These are phyloP conservation scores for Sporothrix euskadiensis DNA, from an alignment of 2,329 filamentous ascomycete species.

Conservation along the genomic window DNA sequence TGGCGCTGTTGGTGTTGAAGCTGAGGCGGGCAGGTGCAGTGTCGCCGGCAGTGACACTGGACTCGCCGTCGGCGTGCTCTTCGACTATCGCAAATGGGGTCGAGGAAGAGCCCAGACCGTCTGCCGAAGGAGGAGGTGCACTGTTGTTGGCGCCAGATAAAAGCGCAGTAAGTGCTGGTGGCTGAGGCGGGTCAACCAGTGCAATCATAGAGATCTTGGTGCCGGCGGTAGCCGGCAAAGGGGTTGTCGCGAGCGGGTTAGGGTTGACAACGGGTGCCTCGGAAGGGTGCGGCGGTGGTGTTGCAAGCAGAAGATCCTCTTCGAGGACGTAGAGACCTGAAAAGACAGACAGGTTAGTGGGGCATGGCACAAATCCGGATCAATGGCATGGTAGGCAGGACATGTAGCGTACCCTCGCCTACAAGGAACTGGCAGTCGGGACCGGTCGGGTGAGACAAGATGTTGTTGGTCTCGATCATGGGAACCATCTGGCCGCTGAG, in stretches of 20 bases:
- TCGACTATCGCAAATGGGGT: conserved; percentile 26
- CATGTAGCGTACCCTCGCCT: conserved; percentile 71
- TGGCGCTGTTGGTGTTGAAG: conserved; percentile 31
- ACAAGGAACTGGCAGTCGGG: conserved; percentile 88
- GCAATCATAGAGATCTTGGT: conserved; percentile 79
- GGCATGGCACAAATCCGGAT: neutral
- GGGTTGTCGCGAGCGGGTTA: conserved; percentile 85
- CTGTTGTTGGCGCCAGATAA: conserved; percentile 47
- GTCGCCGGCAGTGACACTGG: conserved; percentile 21
- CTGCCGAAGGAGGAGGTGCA: conserved; percentile 32
- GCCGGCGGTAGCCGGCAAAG: conserved; percentile 79
- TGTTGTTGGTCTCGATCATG: conserved; percentile 93
- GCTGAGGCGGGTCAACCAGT: conserved; percentile 61
- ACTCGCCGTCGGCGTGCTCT: conserved; percentile 31
- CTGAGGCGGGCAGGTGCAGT: conserved; percentile 31
- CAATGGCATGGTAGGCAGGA: neutral
- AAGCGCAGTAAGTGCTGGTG: conserved; percentile 56
- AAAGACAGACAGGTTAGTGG: neutral
- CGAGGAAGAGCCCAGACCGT: conserved; percentile 28
- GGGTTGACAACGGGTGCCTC: conserved; percentile 84
- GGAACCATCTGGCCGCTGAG: conserved; percentile 67
- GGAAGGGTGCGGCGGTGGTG: conserved; percentile 91
- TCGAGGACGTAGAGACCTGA: conserved; percentile 84
- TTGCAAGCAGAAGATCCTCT: conserved; percentile 89
- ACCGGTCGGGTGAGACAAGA: conserved; percentile 74